These are phyloP conservation scores for Ajuga reptans DNA, from an alignment of 305 asterid genomes.

Conservation along the genomic window DNA sequence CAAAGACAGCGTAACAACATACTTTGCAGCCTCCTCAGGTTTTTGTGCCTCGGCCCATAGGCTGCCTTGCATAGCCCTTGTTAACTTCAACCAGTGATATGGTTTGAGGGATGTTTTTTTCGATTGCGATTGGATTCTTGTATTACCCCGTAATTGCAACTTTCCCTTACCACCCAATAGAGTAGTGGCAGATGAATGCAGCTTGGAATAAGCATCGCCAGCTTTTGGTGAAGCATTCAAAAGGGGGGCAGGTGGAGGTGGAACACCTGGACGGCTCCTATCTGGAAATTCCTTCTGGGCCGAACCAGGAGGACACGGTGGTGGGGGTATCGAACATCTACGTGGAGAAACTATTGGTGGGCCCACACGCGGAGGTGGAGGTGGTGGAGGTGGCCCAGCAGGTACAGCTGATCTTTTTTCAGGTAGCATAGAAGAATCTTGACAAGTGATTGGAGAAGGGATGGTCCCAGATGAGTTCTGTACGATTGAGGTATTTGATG, in stretches of 20 bases:
- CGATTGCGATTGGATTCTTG: conserved; percentile 33
- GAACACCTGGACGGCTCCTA: conserved; percentile 25
- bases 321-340: conserved; percentile 25
- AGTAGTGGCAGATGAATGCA: conserved; percentile 23
- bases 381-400: conserved; percentile 30
- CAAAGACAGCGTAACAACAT: conserved; percentile 23
- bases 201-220: conserved; percentile 20
- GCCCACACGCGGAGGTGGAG: conserved; percentile 28
- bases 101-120: conserved; percentile 60
- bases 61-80: conserved; percentile 74
- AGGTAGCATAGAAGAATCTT: neutral
- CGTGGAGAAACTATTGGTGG: conserved; percentile 11
- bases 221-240: conserved; percentile 28
- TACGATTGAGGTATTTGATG: conserved; percentile 16
- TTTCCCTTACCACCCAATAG: conserved; percentile 44
- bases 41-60: conserved; percentile 82
- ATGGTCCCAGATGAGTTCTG: conserved; percentile 9
- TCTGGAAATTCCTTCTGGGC: conserved; percentile 16
- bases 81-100: conserved; percentile 82
- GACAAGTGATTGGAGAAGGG: neutral
- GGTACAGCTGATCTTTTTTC: conserved; percentile 11
- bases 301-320: conserved; percentile 28
- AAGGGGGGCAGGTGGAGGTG: conserved; percentile 46
- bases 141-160: conserved; percentile 28
- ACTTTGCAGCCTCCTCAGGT: conserved; percentile 71